A percentile compares a stretch with the other conserved stretches of the same genome.
Evolutionary conservation across 768 basidiomycete species (phyloP).

Genomic region (Sutorius australiensis): DNA sequence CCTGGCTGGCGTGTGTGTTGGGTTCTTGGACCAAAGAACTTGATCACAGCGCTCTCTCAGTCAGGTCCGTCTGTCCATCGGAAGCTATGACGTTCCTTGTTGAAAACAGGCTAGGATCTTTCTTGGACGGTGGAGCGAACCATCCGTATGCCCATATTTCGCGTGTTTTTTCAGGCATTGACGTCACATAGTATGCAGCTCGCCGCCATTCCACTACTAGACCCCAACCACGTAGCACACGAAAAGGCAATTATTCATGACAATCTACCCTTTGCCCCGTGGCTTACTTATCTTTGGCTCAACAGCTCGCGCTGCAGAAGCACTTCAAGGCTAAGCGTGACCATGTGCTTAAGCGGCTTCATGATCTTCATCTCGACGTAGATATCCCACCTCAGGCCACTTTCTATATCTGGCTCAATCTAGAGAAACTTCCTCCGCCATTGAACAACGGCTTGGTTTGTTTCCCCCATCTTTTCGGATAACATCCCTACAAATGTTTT

Average conservation of each 20-base stretch:
- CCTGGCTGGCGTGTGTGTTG: slow-evolving; percentile 94
- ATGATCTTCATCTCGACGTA: slow-evolving; percentile 73
- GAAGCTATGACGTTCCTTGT: background rate
- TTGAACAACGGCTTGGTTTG: slow-evolving; percentile 80
- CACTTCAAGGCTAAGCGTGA: slow-evolving; percentile 93
- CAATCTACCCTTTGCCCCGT: background rate
- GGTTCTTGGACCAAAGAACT: slow-evolving; percentile 88
- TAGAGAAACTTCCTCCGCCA: slow-evolving; percentile 74
- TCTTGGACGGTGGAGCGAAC: slow-evolving; percentile 92
- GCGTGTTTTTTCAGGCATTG: background rate
- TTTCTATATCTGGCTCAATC: slow-evolving; percentile 94
- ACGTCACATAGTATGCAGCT: slow-evolving; percentile 62
- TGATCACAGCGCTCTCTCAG: slow-evolving; percentile 89
- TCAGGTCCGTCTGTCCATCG: slow-evolving; percentile 45
- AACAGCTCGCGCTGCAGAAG: slow-evolving; percentile 72
- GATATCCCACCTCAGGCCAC: slow-evolving; percentile 73
- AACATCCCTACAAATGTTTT: background rate
- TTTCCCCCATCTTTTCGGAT: slow-evolving; percentile 17
- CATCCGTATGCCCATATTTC: slow-evolving; percentile 62
- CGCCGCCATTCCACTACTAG: slow-evolving; percentile 81
- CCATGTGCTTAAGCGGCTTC: slow-evolving; percentile 79
- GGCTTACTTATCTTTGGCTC: background rate
- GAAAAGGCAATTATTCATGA: slow-evolving; percentile 54
- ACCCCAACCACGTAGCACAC: slow-evolving; percentile 58
- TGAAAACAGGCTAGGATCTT: slow-evolving; percentile 50